Base-by-base conservation (phyloP, 495 filamentous ascomycete species). In the Daldinia vernicosa region DNA sequence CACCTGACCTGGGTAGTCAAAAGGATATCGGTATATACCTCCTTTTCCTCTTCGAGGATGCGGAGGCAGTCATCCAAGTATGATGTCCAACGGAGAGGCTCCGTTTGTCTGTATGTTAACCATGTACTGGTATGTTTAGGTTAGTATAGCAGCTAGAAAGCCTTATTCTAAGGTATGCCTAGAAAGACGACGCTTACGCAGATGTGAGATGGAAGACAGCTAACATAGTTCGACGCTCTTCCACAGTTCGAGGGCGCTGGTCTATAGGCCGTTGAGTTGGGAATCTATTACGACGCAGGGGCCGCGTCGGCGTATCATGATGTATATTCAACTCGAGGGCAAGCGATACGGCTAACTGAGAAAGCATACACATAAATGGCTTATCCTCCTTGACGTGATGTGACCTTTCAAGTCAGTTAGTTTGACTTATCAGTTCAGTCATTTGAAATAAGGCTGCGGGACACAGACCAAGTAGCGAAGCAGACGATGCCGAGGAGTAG, bases 1-100 rank as follows among this genome's bases (percentile, higher is more conserved):
- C 86, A 76, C 62, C 79, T 79, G 12, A 85, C 79, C 32, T 83
- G 76, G 5, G 81, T 67, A 6, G 82, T 76, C 30, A 88, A 66
- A 15, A 84, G 61, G 15, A 78, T 77, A 72, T 88, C 86, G 19
- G 79, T 72, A 6, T 75, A 69, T 32, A 77, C 79, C 60, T 86
- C 85, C 64, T 77, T 78, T 12, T 73, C 70, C 63, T 84, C 79
- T 12, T 76, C 65, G 4, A 87, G 71, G 4, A 81, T 53, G 3
- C 77, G 72, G 5, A 88, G 76, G 35, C 81, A 84, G 33, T 87
- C 82, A 37, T 85, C 83, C 74, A 87, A 78, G 58, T 87, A 81
- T 11, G 80, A 68, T 17, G 80, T 84, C 82, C 84, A 88, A 40
- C 81, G 77, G 26, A 88, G 71, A 5, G 83, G 76, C 19, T 88